phyloP scores from a whole-genome alignment of 2,329 filamentous ascomycete species.

The Sphaceloma murrayae region DNA sequence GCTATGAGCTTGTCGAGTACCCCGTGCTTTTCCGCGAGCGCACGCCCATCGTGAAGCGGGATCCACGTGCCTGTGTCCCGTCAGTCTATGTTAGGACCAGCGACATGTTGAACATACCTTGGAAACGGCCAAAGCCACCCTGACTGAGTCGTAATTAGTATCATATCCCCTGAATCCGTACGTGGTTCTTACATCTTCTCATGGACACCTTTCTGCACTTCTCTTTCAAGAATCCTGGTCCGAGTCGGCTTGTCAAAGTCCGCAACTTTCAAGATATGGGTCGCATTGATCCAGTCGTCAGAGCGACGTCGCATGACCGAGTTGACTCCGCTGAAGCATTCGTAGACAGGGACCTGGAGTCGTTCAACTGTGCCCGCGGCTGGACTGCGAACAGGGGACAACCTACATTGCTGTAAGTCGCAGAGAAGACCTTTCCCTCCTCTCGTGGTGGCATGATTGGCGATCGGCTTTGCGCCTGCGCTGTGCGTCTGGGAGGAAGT shows the following conservation, averaged over 20 bases:
- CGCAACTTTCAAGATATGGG: conserved; percentile 92
- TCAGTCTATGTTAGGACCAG: conserved; percentile 18
- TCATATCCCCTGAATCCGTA: conserved; percentile 88
- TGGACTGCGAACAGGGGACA: conserved; percentile 5
- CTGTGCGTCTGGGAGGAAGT: neutral
- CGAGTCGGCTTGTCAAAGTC: conserved; percentile 94
- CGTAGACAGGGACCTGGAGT: conserved; percentile 79
- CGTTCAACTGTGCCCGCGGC: conserved; percentile 16
- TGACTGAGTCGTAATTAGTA: neutral
- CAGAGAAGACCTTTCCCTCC: conserved; percentile 48
- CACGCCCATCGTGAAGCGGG: conserved; percentile 68
- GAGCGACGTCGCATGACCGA: conserved; percentile 93
- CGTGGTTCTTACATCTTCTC: conserved; percentile 76
- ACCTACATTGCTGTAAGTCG: conserved; percentile 53
- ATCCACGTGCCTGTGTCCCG: conserved; percentile 74
- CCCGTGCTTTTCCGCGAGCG: conserved; percentile 77
- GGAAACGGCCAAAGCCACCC: conserved; percentile 10
- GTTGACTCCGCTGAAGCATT: conserved; percentile 76
- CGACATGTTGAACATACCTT: neutral
- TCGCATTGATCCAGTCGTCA: conserved; percentile 99
- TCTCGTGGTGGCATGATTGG: conserved; percentile 22
- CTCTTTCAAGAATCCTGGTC: conserved; percentile 88
- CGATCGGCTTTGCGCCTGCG: neutral
- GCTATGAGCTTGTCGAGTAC: conserved; percentile 71
- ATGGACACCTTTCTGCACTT: conserved; percentile 91